Percentiles rank a stretch among this genome's conserved stretches.
Evolutionary conservation across 495 filamentous ascomycete genomes (phyloP).

Genomic region (Aspergillus carlsbadensis): DNA sequence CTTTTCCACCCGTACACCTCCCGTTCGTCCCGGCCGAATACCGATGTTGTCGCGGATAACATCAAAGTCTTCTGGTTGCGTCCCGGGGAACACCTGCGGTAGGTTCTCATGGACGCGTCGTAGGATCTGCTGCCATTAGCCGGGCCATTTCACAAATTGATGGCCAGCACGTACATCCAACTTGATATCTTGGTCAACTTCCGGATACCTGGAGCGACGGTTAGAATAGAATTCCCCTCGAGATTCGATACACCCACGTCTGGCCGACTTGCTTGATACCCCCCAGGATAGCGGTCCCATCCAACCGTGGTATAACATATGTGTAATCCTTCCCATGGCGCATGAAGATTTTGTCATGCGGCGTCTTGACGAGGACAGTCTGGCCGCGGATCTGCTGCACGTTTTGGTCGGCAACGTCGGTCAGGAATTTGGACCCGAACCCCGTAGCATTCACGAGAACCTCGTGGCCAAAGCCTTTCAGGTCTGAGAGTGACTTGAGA

Average conservation of each 20-base stretch:
- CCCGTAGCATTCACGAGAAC: constrained; percentile 24
- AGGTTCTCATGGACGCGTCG: constrained; percentile 13
- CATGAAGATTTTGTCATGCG: constrained; percentile 8
- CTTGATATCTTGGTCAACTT: constrained; percentile 7
- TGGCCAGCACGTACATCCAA: constrained; percentile 5
- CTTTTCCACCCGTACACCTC: constrained; percentile 31
- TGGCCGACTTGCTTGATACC: constrained; percentile 12
- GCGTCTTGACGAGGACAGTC: constrained; percentile 10
- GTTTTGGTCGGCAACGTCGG: constrained; percentile 17
- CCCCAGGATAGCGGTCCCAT: constrained; percentile 15
- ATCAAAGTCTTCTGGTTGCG: constrained; percentile 14
- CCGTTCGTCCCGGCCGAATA: constrained; percentile 26
- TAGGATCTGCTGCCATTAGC: constrained; percentile 13
- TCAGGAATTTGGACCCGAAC: constrained; percentile 3
- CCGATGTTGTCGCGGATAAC: constrained; percentile 27
- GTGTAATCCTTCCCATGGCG: constrained; percentile 13
- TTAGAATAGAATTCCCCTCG: background rate
- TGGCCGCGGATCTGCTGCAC: constrained; percentile 15
- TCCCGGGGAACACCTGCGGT: constrained; percentile 9
- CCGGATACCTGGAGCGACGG: background rate
- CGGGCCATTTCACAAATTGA: background rate
- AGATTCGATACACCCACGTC: background rate
- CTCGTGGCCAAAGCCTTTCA: constrained; percentile 21
- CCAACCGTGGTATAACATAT: constrained; percentile 5
- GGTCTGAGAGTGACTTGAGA: constrained; percentile 22